Base-by-base conservation (phyloP, 805 yeast species). In the Zygosaccharomyces siamensis region DNA sequence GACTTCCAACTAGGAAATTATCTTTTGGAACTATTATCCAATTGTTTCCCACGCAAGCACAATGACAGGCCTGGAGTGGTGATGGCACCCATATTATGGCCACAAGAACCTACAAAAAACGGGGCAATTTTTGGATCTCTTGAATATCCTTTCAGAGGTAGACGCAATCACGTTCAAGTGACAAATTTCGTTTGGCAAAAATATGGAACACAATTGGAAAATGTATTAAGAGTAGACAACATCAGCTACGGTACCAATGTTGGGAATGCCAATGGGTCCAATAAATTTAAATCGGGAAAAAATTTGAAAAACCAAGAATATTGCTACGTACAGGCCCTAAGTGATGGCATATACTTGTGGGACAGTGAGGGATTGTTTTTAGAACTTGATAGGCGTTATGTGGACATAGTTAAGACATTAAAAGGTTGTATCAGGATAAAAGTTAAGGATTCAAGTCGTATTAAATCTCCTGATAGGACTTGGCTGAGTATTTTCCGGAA, bases 1-100 rank as follows among this genome's bases (percentile, higher is more conserved):
- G 58, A 58, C 38, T 54, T 61, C 28, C 62, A 59, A 21, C 54
- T 55, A 33, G 57, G 56, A 5, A 53, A 55, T 45, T 53, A 47
- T 39, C 33, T 57, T 3, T 36, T 57, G 7, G 58, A 55, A 39
- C 27, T 59, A 20, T 38, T 61, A 11, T 46, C 56, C 5, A 53
- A 54, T 38, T 48, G 57, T 30, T 58, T 59, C 38, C 59, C 60
- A 0, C 46, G 55, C 14, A 53, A 50, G 27, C 47, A 50, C 16
- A 38, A 30, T 26, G 46, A 49, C 14, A 44, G 33, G 26, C 49
- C 49, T 14, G 56, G 52, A 3, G 50, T 49, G 10, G 47, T 50
- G 5, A 41, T 47, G 14, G 52, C 53, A 23, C 62, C 59, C 23
- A 20, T 30, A 4, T 18, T 59, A 24, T 61, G 63, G 63, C 43